A percentile compares a stretch with the other conserved stretches of the same genome.
phyloP scores from a whole-genome alignment of 768 basidiomycete species.

The Russula brevipes region DNA sequence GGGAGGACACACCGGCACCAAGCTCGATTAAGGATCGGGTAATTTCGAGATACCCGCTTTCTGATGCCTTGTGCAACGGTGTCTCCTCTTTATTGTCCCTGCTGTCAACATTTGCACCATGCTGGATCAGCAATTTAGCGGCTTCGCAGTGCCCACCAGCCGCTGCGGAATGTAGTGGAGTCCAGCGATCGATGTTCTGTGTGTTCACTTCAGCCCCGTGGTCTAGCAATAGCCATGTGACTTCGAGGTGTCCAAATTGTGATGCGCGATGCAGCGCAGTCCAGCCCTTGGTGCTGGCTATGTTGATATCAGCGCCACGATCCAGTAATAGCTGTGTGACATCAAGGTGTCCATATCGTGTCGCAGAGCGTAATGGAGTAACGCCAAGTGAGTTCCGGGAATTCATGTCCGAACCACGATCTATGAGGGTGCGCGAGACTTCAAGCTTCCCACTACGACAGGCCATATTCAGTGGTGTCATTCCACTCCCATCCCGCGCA shows the following conservation, averaged over 20 bases:
- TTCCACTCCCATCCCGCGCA: background rate
- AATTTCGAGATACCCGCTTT: background rate
- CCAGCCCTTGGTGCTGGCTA: no score
- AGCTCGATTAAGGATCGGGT: background rate
- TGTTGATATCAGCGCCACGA: no score
- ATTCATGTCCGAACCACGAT: background rate
- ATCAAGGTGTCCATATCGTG: background rate
- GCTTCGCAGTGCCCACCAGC: no score
- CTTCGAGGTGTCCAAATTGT: no score
- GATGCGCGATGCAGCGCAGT: no score
- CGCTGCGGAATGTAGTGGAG: background rate
- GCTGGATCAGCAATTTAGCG: no score
- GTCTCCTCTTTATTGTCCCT: background rate
- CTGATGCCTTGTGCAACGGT: background rate
- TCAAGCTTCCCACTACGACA: background rate
- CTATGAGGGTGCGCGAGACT: background rate
- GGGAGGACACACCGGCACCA: background rate
- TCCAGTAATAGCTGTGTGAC: background rate
- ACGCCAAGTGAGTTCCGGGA: background rate
- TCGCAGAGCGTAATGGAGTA: background rate
- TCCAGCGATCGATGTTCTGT: background rate
- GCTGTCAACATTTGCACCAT: no score
- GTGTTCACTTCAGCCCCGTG: background rate
- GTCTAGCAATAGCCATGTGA: background rate
- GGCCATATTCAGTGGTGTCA: background rate